Conservation (phyloP, 306 rosid genomes). For the Cucumis sativus region Cucumber_9930_V3 NC_026660.2:22338001-22338500, state of each 20-base stretch:
- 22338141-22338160: not conserved
- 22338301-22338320: constrained; percentile 42
- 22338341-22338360: constrained; percentile 37
- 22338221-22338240: constrained; percentile 89
- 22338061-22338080: not conserved
- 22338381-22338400: not conserved
- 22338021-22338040: not conserved
- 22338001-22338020: not conserved
- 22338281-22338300: constrained; percentile 61
- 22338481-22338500: too few relatives aligned
- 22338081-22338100: not conserved
- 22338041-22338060: not conserved
- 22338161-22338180: not conserved
- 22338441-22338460: not conserved
- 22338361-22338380: constrained; percentile 3
- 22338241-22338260: constrained; percentile 79
- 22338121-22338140: not conserved
- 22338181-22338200: not conserved
- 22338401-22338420: not conserved
- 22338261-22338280: constrained; percentile 81
- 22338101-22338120: not conserved
- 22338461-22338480: not conserved
- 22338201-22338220: not conserved
- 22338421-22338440: not conserved
- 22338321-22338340: constrained; percentile 38